Base-by-base conservation (phyloP, 805 yeast species). In the Lachancea fermentati region DNA sequence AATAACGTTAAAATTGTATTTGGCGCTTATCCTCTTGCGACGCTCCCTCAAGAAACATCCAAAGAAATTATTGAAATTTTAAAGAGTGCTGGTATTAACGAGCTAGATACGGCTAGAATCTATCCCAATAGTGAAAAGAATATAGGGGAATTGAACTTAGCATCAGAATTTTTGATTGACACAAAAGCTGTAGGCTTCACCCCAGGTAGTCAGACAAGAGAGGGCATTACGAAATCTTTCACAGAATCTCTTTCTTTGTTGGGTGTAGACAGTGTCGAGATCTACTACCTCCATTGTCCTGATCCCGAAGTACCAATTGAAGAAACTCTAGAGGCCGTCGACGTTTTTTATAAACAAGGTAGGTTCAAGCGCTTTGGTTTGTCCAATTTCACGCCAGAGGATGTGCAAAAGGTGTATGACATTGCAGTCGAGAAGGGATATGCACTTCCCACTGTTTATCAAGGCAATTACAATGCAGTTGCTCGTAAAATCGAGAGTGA, bases 391-490 rank as follows among this genome's bases (percentile, higher is more conserved):
- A 15, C 47, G 2, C 46, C 55, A 12, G 37, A 32, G 18, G 58
- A 49, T 15, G 60, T 52, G 29, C 41, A 46, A 36, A 34, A 43
- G 30, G 42, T 56, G 31, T 44, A 50, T 36, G 32, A 44, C 9
- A 35, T 39, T 36, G 48, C 55, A 4, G 43, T 45, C 25, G 41
- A 43, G 34, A 43, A 55, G 32, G 47, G 46, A 13, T 55, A 55
- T 43, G 47, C 53, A 22, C 34, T 43, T 12, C 62, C 62, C 1
- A 42, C 59, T 4, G 58, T 57, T 13, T 54, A 48, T 41, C 62
- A 57, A 37, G 62, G 60, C 16, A 43, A 51, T 19, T 57, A 57
- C 43, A 57, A 57, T 36, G 48, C 55, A 18, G 46, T 57, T 29
- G 43, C 58, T 12, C 49, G 60, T 17, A 39, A 35, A 30, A 37